Evolutionary conservation across 176 grass and related monocot genomes (phyloP), one percentile per base, ranked within the genome.

Genomic region (Eleusine coracana): DNA sequence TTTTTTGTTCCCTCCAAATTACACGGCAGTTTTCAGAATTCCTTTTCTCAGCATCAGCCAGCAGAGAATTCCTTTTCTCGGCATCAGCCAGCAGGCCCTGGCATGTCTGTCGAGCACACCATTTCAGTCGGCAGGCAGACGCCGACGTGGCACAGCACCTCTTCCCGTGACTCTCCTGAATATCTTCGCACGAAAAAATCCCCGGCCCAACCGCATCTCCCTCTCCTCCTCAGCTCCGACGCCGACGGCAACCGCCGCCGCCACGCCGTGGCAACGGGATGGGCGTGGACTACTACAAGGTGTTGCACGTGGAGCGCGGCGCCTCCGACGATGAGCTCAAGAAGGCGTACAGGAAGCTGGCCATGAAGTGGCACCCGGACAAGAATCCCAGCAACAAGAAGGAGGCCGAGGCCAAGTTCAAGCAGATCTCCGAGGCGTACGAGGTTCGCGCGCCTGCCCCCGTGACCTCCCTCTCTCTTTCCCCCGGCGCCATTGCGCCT

Each of bases 301-400:
- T 93, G 64, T 82, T 93, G 74, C 83, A 90, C 73, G 91, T 93
- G 61, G 84, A 88, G 20, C 93, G 88, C 46, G 86, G 79, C 86
- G 93, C 85, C 86, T 79, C 83, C 38, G 90, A 96, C 76, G 93
- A 96, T 36, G 90, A 88, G 56, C 87, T 96, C 37, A 96, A 92
- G 88, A 96, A 78, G 80, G 82, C 90, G 62, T 92, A 96, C 67
- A 85, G 93, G 74, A 93, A 89, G 80, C 81, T 97, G 38, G 94
- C 91, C 79, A 97, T 93, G 94, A 91, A 80, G 59, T 97, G 94
- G 91, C 94, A 97, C 68, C 94, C 91, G 14, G 88, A 93, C 55
- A 97, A 97, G 86, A 97, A 93, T 60, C 94, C 84, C 41, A 83
- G 55, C 69, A 88, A 89, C 68, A 91, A 93, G 83, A 88, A 93